Evolutionary conservation across 257 asterid genomes (phyloP).

Genomic region (Scutellaria baicalensis): DNA sequence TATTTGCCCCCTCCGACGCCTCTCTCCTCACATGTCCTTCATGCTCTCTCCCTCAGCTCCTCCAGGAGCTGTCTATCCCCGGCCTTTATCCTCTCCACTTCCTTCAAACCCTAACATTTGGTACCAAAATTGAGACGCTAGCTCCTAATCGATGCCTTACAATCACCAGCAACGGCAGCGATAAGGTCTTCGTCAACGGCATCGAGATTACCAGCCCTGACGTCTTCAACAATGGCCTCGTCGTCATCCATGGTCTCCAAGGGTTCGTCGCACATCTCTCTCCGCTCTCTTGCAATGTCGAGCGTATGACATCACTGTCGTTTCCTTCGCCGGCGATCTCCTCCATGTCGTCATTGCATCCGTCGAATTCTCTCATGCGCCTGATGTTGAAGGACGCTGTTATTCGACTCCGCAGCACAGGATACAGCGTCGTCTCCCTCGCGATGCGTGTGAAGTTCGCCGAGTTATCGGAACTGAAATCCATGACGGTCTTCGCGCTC

Average conservation of each 20-base stretch:
- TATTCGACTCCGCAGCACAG: constrained; percentile 44
- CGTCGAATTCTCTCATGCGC: constrained; percentile 32
- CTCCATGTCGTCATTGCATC: constrained; percentile 17
- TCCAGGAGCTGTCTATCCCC: constrained; percentile 75
- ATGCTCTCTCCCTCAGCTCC: constrained; percentile 57
- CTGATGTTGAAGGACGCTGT: constrained; percentile 62
- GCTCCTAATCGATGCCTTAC: constrained; percentile 72
- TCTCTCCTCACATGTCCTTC: constrained; percentile 73
- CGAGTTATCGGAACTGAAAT: constrained; percentile 45
- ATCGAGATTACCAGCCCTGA: constrained; percentile 59
- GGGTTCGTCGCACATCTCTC: constrained; percentile 66
- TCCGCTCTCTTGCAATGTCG: constrained; percentile 64
- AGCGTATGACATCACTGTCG: constrained; percentile 46
- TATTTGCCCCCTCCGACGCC: constrained; percentile 75
- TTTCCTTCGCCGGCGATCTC: constrained; percentile 35
- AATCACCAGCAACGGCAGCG: constrained; percentile 37
- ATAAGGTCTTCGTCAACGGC: constrained; percentile 51
- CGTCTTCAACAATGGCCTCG: constrained; percentile 57
- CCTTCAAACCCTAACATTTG: constrained; percentile 64
- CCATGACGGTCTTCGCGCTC: constrained; percentile 59
- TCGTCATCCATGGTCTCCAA: constrained; percentile 54
- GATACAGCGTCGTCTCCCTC: constrained; percentile 56
- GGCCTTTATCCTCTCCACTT: constrained; percentile 58
- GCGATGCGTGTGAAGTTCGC: constrained; percentile 53
- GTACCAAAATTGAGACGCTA: constrained; percentile 71